These are phyloP conservation scores for Rhipidocladum racemiflorum DNA, from an alignment of 176 grass and related monocot genomes.

Conservation along the genomic window DNA sequence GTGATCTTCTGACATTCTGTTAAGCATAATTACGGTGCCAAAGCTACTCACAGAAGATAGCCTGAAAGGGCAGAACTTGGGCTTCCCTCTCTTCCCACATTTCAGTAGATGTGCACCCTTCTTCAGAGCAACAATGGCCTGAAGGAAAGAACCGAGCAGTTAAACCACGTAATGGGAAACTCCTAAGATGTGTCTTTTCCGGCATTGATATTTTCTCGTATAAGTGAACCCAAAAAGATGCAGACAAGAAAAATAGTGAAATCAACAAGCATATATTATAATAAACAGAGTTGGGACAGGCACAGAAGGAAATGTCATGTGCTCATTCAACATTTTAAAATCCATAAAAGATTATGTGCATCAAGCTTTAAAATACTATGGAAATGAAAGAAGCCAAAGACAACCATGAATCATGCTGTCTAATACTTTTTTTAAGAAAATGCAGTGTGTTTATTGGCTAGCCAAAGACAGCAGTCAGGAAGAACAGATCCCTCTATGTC, in stretches of 20 bases:
- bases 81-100: conserved; percentile 90
- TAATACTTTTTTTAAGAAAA: conserved; percentile 19
- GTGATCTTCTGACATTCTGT: not conserved
- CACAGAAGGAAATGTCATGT: not conserved
- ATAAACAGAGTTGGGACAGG: not conserved
- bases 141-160: conserved; percentile 16
- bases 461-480: conserved; percentile 10
- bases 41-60: conserved; percentile 73
- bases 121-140: conserved; percentile 89
- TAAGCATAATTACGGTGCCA: conserved; percentile 25
- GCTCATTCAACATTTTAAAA: not conserved
- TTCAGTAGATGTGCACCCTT: conserved; percentile 90
- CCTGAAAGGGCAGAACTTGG: conserved; percentile 77
- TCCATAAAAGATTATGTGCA: not conserved
- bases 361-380: not conserved
- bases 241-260: not conserved
- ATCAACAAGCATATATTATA: not conserved
- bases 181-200: not conserved
- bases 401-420: not conserved
- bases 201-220: not conserved
- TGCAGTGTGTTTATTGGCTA: not conserved
- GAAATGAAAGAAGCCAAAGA: not conserved
- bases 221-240: not conserved
- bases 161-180: not conserved
- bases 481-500: not conserved